phyloP scores from a whole-genome alignment of 2,329 filamentous ascomycete genomes.

The Hymenoscyphus fraxineus region DNA sequence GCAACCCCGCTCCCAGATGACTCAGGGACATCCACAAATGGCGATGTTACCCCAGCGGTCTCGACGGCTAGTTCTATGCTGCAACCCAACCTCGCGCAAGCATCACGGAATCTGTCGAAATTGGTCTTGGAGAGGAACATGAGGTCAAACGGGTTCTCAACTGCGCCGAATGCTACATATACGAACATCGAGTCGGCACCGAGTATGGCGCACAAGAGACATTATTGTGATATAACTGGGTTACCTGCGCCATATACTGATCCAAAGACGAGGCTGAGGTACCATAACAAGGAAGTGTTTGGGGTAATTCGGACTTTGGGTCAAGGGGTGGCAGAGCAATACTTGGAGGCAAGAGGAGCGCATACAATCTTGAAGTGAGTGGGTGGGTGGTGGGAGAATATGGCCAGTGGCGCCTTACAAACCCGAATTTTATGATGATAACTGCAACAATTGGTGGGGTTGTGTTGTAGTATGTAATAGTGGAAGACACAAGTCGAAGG shows the following conservation, averaged over 20 bases:
- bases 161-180: conserved; percentile 72
- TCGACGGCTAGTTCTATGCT: conserved; percentile 38
- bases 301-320: conserved; percentile 73
- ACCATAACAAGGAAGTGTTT: conserved; percentile 92
- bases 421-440: background rate
- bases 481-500: background rate
- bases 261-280: conserved; percentile 88
- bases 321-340: conserved; percentile 80
- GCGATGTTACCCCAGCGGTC: conserved; percentile 44
- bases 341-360: conserved; percentile 83
- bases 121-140: conserved; percentile 83
- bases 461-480: background rate
- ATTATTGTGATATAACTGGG: conserved; percentile 95
- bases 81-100: conserved; percentile 78
- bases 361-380: conserved; percentile 64
- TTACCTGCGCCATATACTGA: conserved; percentile 88
- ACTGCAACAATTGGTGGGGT: background rate
- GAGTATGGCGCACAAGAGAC: conserved; percentile 76
- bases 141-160: conserved; percentile 40
- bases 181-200: conserved; percentile 96
- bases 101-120: conserved; percentile 79
- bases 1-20: conserved; percentile 61
- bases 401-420: background rate
- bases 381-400: background rate
- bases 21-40: conserved; percentile 49